Conservation (phyloP, 441 rosid genomes). For the Viola pubescens region DNA sequence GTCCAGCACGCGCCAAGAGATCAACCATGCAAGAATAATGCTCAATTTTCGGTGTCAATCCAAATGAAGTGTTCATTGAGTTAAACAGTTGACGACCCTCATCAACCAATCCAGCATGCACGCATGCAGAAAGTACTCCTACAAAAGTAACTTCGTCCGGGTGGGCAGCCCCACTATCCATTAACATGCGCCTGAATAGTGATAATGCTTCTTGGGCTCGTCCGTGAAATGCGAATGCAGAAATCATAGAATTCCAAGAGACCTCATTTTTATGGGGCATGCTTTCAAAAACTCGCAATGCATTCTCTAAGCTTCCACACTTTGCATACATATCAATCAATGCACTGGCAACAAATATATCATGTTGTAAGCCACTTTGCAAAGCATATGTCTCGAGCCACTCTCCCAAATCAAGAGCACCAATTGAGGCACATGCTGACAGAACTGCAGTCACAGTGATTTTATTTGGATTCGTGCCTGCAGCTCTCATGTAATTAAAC, state of each 20-base stretch:
- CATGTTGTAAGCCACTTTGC: slow-evolving; percentile 31
- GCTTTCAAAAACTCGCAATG: slow-evolving; percentile 52
- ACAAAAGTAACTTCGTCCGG: slow-evolving; percentile 74
- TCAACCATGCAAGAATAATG: slow-evolving; percentile 88
- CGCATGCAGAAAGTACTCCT: slow-evolving; percentile 79
- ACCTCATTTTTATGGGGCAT: slow-evolving; percentile 68
- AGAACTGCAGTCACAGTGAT: slow-evolving; percentile 51
- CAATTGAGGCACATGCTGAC: slow-evolving; percentile 73
- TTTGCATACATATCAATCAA: slow-evolving; percentile 85
- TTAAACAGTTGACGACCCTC: slow-evolving; percentile 51
- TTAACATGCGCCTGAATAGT: slow-evolving; percentile 47
- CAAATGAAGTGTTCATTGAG: slow-evolving; percentile 51
- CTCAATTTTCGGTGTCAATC: slow-evolving; percentile 70
- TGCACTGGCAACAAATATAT: slow-evolving; percentile 62
- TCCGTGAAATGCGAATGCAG: slow-evolving; percentile 74
- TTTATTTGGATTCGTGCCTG: slow-evolving; percentile 36
- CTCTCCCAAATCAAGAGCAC: slow-evolving; percentile 70
- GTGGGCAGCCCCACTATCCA: slow-evolving; percentile 26
- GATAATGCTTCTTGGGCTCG: slow-evolving; percentile 55
- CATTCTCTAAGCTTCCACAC: slow-evolving; percentile 62
- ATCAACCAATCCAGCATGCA: slow-evolving; percentile 68
- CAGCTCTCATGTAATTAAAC: slow-evolving; percentile 44
- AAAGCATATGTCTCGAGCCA: slow-evolving; percentile 45
- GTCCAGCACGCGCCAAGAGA: slow-evolving; percentile 74
- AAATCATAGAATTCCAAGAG: slow-evolving; percentile 90